Conservation (phyloP, 2,329 filamentous ascomycete species). For the Ophiostoma himal-ulmi region DNA sequence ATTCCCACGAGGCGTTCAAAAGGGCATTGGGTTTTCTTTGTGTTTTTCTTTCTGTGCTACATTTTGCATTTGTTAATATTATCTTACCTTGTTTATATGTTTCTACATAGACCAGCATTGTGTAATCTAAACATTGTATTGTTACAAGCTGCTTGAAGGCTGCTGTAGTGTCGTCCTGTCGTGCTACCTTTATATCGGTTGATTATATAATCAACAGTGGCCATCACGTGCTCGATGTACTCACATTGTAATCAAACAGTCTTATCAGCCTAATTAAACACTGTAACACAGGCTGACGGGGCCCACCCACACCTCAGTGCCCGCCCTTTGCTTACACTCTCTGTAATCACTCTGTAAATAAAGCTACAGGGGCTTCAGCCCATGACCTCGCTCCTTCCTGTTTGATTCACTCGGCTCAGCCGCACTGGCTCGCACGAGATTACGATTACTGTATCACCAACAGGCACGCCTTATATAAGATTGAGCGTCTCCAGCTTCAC, state of each 20-base stretch:
- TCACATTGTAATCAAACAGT: neutral
- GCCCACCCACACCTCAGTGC: neutral
- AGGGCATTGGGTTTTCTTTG: slow-evolving; percentile 13
- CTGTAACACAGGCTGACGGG: neutral
- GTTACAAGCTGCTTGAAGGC: neutral
- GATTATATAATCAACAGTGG: neutral
- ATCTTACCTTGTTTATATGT: neutral
- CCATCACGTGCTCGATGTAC: neutral
- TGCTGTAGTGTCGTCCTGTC: neutral
- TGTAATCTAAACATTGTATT: neutral
- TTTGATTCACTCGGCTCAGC: neutral
- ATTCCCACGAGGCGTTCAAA: slow-evolving; percentile 14
- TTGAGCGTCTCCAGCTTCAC: neutral
- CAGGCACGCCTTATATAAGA: neutral
- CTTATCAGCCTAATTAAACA: neutral
- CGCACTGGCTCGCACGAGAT: no score
- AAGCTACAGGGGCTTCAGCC: neutral
- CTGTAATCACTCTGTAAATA: neutral
- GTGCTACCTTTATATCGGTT: neutral
- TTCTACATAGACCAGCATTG: neutral
- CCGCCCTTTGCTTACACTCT: neutral
- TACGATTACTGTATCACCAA: neutral
- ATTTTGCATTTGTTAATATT: neutral
- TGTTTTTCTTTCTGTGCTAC: neutral
- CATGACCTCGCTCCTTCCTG: neutral